Evolutionary conservation across 768 basidiomycete genomes (phyloP), one percentile per base, ranked within the genome.

Genomic region (Tulasnella sp.): DNA sequence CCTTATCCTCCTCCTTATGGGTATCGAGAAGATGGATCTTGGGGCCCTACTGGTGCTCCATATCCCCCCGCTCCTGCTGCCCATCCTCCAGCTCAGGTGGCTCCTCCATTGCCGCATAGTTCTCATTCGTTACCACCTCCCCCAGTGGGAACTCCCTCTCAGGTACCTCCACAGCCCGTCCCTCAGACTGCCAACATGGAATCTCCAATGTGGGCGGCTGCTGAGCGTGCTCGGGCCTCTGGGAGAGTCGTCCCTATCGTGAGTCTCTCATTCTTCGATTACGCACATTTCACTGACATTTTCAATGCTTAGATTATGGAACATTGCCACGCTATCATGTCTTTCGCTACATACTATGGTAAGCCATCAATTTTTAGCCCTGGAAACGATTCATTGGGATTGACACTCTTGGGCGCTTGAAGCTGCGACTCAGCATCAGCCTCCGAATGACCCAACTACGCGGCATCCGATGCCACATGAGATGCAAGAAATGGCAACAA

Each of bases 311-410:
- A 50, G 48, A 25, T 51, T 28, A 16, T 41, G 29, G 49, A 51
- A 32, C 49, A 51, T 20, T 51, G 49, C 32, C 39, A 51, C 5
- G 24, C 39, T 13, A 51, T 51, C 25, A 42, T 51, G 40, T 39
- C 37, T 25, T 51, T 51, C 32, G 49, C 49, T 2, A 51, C 41
- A 16, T 40, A 51, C 29, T 51, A 51, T 34, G 49, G 37, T 16
- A 31, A 12, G 41, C 10, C 31, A 12, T 29, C 20, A 12, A 8
- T 25, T 25, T 45, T 22, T 20, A n/a, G 6, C 39, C 39, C 39
- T 40, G 19, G 39, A n/a, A n/a, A n/a, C n/a, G 39, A 40, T 40
- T 40, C 5, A 10, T 40, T 40, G 6, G 34, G 12, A 47, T 33
- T 34, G 45, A 2, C 45, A 47, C 19, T 16, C 16, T 8, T 22